A percentile compares a stretch with the other conserved stretches of the same genome.
Conservation (phyloP, 2,329 filamentous ascomycete species). For the Colletotrichum siamense region DNA sequence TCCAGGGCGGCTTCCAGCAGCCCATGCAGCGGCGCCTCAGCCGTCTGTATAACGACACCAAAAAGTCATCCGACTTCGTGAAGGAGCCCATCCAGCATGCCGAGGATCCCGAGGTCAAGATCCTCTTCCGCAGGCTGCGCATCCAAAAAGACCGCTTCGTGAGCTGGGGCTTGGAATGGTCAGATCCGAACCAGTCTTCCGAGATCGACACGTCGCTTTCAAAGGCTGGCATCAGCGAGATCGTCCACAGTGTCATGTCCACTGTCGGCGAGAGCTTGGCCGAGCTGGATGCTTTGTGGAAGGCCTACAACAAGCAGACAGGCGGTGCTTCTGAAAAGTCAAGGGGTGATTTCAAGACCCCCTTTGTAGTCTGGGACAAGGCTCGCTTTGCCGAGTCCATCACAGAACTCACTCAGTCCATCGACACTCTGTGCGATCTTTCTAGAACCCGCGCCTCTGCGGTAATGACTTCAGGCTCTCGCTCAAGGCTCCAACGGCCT, state of each 20-base stretch:
- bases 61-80: constrained; percentile 77
- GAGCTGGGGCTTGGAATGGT: constrained; percentile 84
- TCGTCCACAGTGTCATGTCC: constrained; percentile 78
- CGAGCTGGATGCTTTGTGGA: constrained; percentile 76
- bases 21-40: constrained; percentile 69
- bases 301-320: constrained; percentile 57
- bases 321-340: constrained; percentile 43
- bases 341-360: constrained; percentile 55
- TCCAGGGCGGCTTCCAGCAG: constrained; percentile 57
- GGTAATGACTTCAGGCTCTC: constrained; percentile 35
- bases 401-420: constrained; percentile 75
- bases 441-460: constrained; percentile 67
- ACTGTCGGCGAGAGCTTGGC: constrained; percentile 82
- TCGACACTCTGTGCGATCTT: constrained; percentile 80
- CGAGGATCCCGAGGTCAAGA: constrained; percentile 72
- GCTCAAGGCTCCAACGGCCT: constrained; percentile 40
- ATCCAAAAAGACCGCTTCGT: constrained; percentile 82
- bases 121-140: constrained; percentile 76
- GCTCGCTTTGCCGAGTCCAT: constrained; percentile 77
- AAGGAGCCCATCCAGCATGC: constrained; percentile 67
- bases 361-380: constrained; percentile 71
- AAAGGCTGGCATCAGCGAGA: constrained; percentile 76
- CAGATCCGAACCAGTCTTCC: constrained; percentile 69
- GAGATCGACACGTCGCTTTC: constrained; percentile 76
- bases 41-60: constrained; percentile 81